Percentiles rank a stretch among this genome's conserved stretches.
These are phyloP conservation scores for Microdochium paspali DNA, from an alignment of 2,329 filamentous ascomycete genomes.

Conservation along the genomic window DNA sequence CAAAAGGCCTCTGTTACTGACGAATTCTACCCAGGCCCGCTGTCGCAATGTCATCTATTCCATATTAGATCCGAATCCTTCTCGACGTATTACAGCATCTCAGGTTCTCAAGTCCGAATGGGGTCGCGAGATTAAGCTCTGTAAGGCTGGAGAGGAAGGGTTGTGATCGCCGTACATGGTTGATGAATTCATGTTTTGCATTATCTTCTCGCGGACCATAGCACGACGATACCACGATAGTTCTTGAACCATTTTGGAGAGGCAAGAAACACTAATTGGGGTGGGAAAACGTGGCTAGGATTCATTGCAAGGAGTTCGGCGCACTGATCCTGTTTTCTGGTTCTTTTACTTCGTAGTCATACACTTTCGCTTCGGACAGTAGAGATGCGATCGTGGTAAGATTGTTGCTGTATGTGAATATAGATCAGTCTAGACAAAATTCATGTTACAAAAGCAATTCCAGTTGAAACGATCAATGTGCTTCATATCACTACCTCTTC, in stretches of 20 bases:
- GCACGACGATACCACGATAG: background rate
- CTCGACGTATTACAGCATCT: constrained; percentile 84
- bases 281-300: background rate
- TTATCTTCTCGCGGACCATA: background rate
- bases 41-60: constrained; percentile 99
- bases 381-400: background rate
- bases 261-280: background rate
- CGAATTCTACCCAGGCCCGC: constrained; percentile 56
- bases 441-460: too few relatives aligned
- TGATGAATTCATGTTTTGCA: background rate
- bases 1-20: constrained; percentile 6
- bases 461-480: too few relatives aligned
- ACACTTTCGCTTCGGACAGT: background rate
- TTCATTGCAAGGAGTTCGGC: background rate
- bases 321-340: background rate
- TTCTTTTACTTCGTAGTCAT: background rate
- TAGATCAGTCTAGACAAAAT: too few relatives aligned
- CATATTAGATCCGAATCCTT: constrained; percentile 89
- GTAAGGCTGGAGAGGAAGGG: constrained; percentile 51
- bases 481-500: too few relatives aligned
- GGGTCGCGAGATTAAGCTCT: constrained; percentile 95
- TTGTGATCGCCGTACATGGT: background rate
- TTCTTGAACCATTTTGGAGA: background rate
- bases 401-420: background rate
- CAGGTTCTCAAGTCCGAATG: constrained; percentile 98